Evolutionary conservation across 1,284 basidiomycete species (phyloP).

Genomic region (Ustilago curta): DNA sequence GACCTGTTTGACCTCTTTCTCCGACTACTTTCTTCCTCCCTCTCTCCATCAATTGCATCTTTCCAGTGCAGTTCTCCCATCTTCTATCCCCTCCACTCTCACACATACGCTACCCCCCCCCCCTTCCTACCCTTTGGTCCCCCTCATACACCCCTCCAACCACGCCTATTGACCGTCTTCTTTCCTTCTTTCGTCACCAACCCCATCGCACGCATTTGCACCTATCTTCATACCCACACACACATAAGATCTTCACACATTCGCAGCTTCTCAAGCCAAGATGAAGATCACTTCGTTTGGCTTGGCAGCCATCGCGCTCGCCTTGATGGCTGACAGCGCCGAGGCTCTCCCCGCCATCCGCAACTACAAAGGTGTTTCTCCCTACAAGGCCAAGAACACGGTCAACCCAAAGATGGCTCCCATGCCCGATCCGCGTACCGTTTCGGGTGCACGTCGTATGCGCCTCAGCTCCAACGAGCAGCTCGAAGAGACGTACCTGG

Average conservation of each 20-base stretch:
- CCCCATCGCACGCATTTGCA: not conserved
- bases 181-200: slow-evolving; percentile 5
- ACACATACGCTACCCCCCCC: slow-evolving; percentile 4
- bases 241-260: not conserved
- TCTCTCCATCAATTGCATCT: slow-evolving; percentile 47
- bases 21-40: slow-evolving; percentile 17
- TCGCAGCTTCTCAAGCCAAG: slow-evolving; percentile 1
- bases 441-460: slow-evolving; percentile 40
- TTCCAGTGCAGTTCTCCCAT: slow-evolving; percentile 19
- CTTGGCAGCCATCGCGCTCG: slow-evolving; percentile 45
- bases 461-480: slow-evolving; percentile 46
- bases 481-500: slow-evolving; percentile 47
- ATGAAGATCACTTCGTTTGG: slow-evolving; percentile 53
- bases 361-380: slow-evolving; percentile 47
- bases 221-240: not conserved
- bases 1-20: slow-evolving; percentile 14
- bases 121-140: slow-evolving; percentile 2
- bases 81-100: slow-evolving; percentile 11
- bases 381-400: slow-evolving; percentile 33
- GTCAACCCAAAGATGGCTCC: slow-evolving; percentile 23
- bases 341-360: slow-evolving; percentile 48
- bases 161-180: slow-evolving; percentile 6
- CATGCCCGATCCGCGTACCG: slow-evolving; percentile 39
- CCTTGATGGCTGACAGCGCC: slow-evolving; percentile 44
- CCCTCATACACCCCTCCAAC: not conserved